Conservation (phyloP, 1,284 basidiomycete species). For the Neonothopanus nambi region DNA sequence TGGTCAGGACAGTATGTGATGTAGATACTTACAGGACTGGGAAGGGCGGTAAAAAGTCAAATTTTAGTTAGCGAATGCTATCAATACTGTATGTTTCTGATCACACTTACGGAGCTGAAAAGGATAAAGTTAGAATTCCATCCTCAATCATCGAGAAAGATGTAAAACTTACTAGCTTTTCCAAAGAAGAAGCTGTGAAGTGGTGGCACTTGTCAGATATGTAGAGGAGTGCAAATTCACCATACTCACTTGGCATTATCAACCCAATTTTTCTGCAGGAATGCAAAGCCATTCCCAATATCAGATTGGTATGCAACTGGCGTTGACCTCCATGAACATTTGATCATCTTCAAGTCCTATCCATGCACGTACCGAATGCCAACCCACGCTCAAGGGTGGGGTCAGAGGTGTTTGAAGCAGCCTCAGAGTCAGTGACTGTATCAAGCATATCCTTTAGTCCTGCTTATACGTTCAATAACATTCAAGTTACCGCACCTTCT, state of each 20-base stretch:
- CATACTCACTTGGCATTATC: conserved; percentile 22
- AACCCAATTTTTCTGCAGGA: conserved; percentile 32
- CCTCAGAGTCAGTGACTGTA: conserved; percentile 17
- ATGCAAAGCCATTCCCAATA: conserved; percentile 28
- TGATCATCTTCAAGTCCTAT: not conserved
- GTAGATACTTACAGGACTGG: not conserved
- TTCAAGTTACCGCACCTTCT: conserved; percentile 22
- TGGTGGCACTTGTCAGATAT: conserved; percentile 11
- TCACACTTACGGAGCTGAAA: conserved; percentile 5
- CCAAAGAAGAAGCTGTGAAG: conserved; percentile 1
- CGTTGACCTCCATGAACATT: not conserved
- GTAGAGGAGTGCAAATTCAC: not conserved
- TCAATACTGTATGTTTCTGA: not conserved
- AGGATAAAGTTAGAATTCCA: not conserved
- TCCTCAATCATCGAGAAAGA: not conserved
- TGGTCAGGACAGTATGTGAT: conserved; percentile 10
- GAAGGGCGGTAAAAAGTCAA: too few species aligned
- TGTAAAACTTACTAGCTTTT: not conserved
- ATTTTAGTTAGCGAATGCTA: not conserved
- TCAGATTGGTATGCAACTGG: conserved; percentile 29
- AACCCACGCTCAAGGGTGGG: conserved; percentile 27
- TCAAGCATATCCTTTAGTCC: not conserved
- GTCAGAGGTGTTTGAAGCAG: conserved; percentile 19
- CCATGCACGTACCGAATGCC: conserved; percentile 23
- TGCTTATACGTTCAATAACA: not conserved